phyloP scores from a whole-genome alignment of 495 filamentous ascomycete genomes.

The Annulohypoxylon bovei region DNA sequence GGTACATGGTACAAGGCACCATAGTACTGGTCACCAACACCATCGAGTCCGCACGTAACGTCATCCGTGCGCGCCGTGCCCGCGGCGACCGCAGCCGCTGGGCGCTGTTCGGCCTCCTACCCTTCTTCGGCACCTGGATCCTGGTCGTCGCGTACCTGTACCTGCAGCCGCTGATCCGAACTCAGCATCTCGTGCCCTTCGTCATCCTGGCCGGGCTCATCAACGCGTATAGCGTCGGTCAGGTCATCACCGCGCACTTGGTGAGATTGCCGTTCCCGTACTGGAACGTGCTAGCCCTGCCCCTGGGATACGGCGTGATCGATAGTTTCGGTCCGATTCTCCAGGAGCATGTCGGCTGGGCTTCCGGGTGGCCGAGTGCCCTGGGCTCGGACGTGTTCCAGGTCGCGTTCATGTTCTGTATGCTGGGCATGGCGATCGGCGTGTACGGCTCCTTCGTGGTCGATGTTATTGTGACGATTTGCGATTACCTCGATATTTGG shows the following conservation, averaged over 20 bases:
- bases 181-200: slow-evolving; percentile 86
- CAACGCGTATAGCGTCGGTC: slow-evolving; percentile 92
- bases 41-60: slow-evolving; percentile 76
- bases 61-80: slow-evolving; percentile 78
- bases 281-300: slow-evolving; percentile 79
- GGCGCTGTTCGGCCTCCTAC: slow-evolving; percentile 82
- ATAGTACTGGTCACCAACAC: slow-evolving; percentile 87
- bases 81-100: slow-evolving; percentile 73
- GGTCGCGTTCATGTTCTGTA: slow-evolving; percentile 85
- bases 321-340: slow-evolving; percentile 79
- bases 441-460: slow-evolving; percentile 96
- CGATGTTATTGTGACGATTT: slow-evolving; percentile 96
- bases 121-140: slow-evolving; percentile 79
- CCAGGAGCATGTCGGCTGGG: slow-evolving; percentile 61
- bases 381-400: slow-evolving; percentile 80
- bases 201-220: slow-evolving; percentile 84
- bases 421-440: slow-evolving; percentile 80
- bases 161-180: slow-evolving; percentile 83
- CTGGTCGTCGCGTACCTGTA: slow-evolving; percentile 80
- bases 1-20: slow-evolving; percentile 92
- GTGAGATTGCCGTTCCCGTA: slow-evolving; percentile 86
- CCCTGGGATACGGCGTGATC: slow-evolving; percentile 74
- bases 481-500: slow-evolving; percentile 98
- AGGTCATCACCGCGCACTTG: slow-evolving; percentile 94
- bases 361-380: slow-evolving; percentile 77